A percentile compares a stretch with the other conserved stretches of the same genome.
Conservation (phyloP, 108 stramenopile genomes). For the Bacterosira constricta region DNA sequence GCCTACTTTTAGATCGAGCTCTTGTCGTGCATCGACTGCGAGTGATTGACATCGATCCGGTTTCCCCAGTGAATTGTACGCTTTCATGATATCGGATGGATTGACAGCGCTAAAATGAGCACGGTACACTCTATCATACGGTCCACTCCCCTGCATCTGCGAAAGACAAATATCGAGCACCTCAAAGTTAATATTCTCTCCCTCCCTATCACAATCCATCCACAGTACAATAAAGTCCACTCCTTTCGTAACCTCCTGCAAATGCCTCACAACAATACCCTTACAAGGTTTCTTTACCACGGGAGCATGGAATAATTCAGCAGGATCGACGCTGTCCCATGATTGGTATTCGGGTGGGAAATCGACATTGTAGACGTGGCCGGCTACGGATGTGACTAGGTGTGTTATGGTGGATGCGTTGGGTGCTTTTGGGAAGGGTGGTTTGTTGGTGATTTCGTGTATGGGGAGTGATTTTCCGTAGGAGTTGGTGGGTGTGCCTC, state of each 20-base stretch:
- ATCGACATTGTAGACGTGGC: conserved; percentile 96
- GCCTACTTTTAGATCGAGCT: conserved; percentile 96
- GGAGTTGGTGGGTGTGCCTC: conserved; percentile 10
- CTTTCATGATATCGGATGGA: conserved; percentile 88
- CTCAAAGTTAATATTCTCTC: conserved; percentile 97
- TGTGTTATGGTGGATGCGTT: conserved; percentile 59
- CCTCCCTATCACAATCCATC: conserved; percentile 97
- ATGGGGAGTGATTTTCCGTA: conserved; percentile 54
- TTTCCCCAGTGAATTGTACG: conserved; percentile 80
- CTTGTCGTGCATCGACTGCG: conserved; percentile 95
- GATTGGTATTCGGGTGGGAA: conserved; percentile 86
- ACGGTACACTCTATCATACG: conserved; percentile 87
- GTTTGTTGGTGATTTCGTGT: conserved; percentile 71
- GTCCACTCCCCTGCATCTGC: conserved; percentile 57
- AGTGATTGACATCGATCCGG: conserved; percentile 89
- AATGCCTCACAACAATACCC: conserved; percentile 81
- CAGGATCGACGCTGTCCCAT: conserved; percentile 93
- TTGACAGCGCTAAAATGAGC: conserved; percentile 97
- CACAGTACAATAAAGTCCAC: conserved; percentile 87
- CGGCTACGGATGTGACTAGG: conserved; percentile 90
- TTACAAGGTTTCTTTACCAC: conserved; percentile 74
- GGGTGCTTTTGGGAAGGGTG: conserved; percentile 78
- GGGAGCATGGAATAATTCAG: conserved; percentile 87
- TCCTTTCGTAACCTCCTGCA: conserved; percentile 75
- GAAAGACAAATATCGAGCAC: conserved; percentile 87